A percentile compares a stretch with the other conserved stretches of the same genome.
phyloP scores from a whole-genome alignment of 192 early-diverging fungal genomes.

The Coemansia sp. region DNA sequence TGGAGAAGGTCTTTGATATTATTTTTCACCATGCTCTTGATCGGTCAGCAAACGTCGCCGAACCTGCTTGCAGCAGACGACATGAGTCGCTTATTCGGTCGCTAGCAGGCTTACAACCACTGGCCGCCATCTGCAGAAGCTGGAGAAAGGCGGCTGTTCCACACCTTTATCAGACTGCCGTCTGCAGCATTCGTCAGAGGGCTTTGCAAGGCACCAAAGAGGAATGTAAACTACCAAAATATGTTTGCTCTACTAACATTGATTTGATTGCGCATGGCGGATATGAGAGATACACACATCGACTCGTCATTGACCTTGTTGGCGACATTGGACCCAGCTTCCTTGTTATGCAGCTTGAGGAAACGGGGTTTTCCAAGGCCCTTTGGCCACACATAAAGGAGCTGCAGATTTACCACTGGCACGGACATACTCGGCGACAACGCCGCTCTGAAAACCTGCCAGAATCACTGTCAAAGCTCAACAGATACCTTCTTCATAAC shows the following conservation, averaged over 20 bases:
- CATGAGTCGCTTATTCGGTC: conserved; percentile 13
- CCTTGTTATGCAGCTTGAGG: conserved; percentile 17
- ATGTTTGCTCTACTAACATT: conserved; percentile 18
- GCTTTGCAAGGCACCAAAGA: not conserved
- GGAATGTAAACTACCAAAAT: not conserved
- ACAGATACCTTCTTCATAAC: conserved; percentile 32
- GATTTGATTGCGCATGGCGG: conserved; percentile 23
- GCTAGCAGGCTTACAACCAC: conserved; percentile 29
- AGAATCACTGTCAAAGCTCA: conserved; percentile 33
- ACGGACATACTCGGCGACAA: conserved; percentile 16
- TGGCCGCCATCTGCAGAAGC: conserved; percentile 30
- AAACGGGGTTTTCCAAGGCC: conserved; percentile 17
- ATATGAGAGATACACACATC: conserved; percentile 20
- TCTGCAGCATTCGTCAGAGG: conserved; percentile 19
- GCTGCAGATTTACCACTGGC: conserved; percentile 29
- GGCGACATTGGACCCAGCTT: conserved; percentile 33
- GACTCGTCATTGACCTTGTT: conserved; percentile 24
- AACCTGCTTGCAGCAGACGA: not conserved
- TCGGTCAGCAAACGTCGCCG: not conserved
- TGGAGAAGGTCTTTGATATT: conserved; percentile 14
- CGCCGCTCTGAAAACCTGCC: conserved; percentile 5
- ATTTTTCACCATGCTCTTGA: conserved; percentile 23
- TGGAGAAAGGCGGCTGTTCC: conserved; percentile 37
- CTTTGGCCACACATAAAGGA: conserved; percentile 18
- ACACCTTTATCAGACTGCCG: conserved; percentile 32